Conservation (phyloP, 176 grass and related monocot genomes). For the Lolium perenne region DNA sequence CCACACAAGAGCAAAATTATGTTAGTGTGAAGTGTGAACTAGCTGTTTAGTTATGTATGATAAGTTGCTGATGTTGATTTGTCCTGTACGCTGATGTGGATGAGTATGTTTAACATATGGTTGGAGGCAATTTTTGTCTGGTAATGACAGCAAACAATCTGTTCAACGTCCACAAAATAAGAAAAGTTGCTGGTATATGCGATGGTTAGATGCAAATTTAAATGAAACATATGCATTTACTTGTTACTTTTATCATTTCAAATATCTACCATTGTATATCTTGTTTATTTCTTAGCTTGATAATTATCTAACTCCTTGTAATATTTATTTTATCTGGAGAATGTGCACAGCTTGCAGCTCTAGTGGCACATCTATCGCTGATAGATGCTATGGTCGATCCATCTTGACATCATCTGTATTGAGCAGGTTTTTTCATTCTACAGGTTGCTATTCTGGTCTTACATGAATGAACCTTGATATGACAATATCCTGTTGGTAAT, state of each 20-base stretch:
- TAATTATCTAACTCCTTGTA: conserved; percentile 11
- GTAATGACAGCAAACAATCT: neutral
- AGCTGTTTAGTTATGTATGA: neutral
- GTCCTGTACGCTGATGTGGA: neutral
- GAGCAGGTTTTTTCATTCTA: conserved; percentile 77
- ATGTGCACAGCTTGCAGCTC: conserved; percentile 55
- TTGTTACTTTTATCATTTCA: conserved; percentile 6
- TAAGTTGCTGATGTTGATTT: neutral
- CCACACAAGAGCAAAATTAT: neutral
- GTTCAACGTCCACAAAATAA: neutral
- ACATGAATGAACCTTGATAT: neutral
- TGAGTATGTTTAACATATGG: neutral
- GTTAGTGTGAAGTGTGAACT: neutral
- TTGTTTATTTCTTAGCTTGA: conserved; percentile 17
- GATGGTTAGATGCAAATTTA: neutral
- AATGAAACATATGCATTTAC: neutral
- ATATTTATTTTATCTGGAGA: conserved; percentile 40
- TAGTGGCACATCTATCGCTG: conserved; percentile 37
- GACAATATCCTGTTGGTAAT: neutral
- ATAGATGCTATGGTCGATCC: conserved; percentile 45
- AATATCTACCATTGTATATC: neutral
- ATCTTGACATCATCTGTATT: conserved; percentile 40
- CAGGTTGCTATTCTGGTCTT: conserved; percentile 65
- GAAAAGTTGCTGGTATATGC: neutral
- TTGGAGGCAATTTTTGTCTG: conserved; percentile 17